A percentile compares a stretch with the other conserved stretches of the same genome.
Conservation (phyloP, 495 filamentous ascomycete genomes). For the Glarea lozoyensis region DNA sequence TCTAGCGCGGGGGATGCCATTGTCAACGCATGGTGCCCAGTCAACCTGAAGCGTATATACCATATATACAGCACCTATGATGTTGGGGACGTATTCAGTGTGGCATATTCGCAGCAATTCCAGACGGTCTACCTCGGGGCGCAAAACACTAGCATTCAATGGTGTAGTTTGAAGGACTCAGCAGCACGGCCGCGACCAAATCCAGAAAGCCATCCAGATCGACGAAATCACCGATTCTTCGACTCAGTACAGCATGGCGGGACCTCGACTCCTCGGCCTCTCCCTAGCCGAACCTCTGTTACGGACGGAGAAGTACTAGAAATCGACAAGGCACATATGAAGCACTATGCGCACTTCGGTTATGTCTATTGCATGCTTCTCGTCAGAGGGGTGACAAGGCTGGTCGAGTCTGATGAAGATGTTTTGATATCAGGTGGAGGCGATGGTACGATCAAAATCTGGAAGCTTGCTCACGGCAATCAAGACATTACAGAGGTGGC, state of each 20-base stretch:
- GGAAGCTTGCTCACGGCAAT: constrained; percentile 53
- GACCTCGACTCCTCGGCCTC: constrained; percentile 57
- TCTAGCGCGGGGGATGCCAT: constrained; percentile 92
- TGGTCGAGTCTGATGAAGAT: constrained; percentile 61
- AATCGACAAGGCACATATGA: constrained; percentile 73
- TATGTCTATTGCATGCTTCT: constrained; percentile 95
- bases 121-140: constrained; percentile 86
- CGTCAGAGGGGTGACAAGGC: constrained; percentile 50
- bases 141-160: constrained; percentile 90
- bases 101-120: constrained; percentile 69
- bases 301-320: constrained; percentile 60
- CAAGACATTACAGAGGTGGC: constrained; percentile 51
- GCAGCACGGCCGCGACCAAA: constrained; percentile 45
- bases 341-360: constrained; percentile 86
- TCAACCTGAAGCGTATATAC: constrained; percentile 48
- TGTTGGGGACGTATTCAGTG: constrained; percentile 90
- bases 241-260: constrained; percentile 78
- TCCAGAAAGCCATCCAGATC: constrained; percentile 62
- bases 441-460: constrained; percentile 87
- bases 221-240: constrained; percentile 87
- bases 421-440: constrained; percentile 84
- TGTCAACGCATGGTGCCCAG: constrained; percentile 63
- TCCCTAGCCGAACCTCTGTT: constrained; percentile 24
- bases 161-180: constrained; percentile 39
- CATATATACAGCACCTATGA: constrained; percentile 91